Percentiles rank a stretch among this genome's conserved stretches.
Conservation (phyloP, 1,284 basidiomycete species). For the Marasmius fiardii region DNA sequence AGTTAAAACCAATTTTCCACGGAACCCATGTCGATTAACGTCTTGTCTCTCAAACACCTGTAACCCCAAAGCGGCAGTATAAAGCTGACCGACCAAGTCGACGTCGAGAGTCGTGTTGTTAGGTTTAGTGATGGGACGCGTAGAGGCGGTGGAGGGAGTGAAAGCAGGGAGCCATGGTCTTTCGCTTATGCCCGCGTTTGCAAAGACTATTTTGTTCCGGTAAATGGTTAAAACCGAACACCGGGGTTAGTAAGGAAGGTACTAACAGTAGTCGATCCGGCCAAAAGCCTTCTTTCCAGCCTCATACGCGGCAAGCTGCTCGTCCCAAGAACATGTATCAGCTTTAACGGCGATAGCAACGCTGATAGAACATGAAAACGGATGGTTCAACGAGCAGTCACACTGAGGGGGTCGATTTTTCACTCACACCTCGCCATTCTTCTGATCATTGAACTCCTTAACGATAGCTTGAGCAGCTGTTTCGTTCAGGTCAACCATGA, state of each 20-base stretch:
- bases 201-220: slow-evolving; percentile 14
- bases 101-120: slow-evolving; percentile 13
- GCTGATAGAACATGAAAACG: slow-evolving; percentile 1
- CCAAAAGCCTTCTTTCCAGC: slow-evolving; percentile 16
- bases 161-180: slow-evolving; percentile 19
- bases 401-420: background rate
- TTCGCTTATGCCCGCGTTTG: slow-evolving; percentile 20
- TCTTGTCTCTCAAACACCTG: slow-evolving; percentile 21
- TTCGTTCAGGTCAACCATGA: slow-evolving; percentile 17
- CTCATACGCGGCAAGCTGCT: slow-evolving; percentile 19
- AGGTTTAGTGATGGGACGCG: slow-evolving; percentile 16
- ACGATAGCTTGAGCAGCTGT: slow-evolving; percentile 14
- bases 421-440: slow-evolving; percentile 15
- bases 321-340: slow-evolving; percentile 18
- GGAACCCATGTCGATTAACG: slow-evolving; percentile 16
- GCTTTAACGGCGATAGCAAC: slow-evolving; percentile 17
- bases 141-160: slow-evolving; percentile 12
- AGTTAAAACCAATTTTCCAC: slow-evolving; percentile 19
- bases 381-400: background rate
- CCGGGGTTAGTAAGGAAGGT: background rate
- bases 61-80: slow-evolving; percentile 19
- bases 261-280: slow-evolving; percentile 19
- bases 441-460: slow-evolving; percentile 16
- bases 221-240: too few species aligned
- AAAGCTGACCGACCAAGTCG: slow-evolving; percentile 17